Percentiles rank a stretch among this genome's conserved stretches.
Evolutionary conservation across 1,284 basidiomycete genomes (phyloP).

Genomic region (Ustilago shanxiensis): DNA sequence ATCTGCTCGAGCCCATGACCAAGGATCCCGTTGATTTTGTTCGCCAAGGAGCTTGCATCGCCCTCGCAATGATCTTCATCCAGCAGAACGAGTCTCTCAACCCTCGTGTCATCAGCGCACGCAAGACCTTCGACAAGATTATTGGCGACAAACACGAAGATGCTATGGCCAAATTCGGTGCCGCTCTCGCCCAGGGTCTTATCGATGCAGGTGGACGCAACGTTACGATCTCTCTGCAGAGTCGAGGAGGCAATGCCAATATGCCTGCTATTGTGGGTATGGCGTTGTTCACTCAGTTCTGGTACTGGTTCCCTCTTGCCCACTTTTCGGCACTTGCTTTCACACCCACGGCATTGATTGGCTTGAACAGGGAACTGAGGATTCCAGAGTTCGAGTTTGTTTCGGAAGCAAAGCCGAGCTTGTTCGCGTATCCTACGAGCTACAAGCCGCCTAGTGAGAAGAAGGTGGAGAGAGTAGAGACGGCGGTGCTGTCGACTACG

Average conservation of each 20-base stretch:
- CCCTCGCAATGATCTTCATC: slow-evolving; percentile 68
- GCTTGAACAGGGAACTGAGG: slow-evolving; percentile 62
- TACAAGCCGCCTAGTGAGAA: slow-evolving; percentile 65
- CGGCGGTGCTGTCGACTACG: slow-evolving; percentile 67
- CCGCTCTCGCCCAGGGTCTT: slow-evolving; percentile 67
- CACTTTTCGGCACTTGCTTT: slow-evolving; percentile 69
- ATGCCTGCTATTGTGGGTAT: slow-evolving; percentile 70
- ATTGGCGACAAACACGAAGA: slow-evolving; percentile 70
- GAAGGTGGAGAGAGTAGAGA: slow-evolving; percentile 69
- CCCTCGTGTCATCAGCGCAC: slow-evolving; percentile 63
- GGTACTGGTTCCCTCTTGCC: slow-evolving; percentile 71
- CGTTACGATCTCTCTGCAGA: slow-evolving; percentile 68
- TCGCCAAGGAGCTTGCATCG: slow-evolving; percentile 68
- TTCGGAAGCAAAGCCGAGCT: slow-evolving; percentile 64
- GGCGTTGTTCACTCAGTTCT: slow-evolving; percentile 70
- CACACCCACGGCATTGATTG: slow-evolving; percentile 68
- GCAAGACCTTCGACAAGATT: slow-evolving; percentile 67
- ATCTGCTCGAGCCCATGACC: slow-evolving; percentile 69
- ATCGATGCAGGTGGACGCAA: slow-evolving; percentile 69
- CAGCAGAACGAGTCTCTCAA: slow-evolving; percentile 69
- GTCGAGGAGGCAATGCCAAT: slow-evolving; percentile 65
- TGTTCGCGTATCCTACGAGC: slow-evolving; percentile 67
- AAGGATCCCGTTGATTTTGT: slow-evolving; percentile 70
- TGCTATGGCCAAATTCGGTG: slow-evolving; percentile 70
- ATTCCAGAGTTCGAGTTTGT: slow-evolving; percentile 67